A percentile compares a stretch with the other conserved stretches of the same genome.
Conservation (phyloP, 805 yeast species). For the Tetrapisispora pingtungensis region DNA sequence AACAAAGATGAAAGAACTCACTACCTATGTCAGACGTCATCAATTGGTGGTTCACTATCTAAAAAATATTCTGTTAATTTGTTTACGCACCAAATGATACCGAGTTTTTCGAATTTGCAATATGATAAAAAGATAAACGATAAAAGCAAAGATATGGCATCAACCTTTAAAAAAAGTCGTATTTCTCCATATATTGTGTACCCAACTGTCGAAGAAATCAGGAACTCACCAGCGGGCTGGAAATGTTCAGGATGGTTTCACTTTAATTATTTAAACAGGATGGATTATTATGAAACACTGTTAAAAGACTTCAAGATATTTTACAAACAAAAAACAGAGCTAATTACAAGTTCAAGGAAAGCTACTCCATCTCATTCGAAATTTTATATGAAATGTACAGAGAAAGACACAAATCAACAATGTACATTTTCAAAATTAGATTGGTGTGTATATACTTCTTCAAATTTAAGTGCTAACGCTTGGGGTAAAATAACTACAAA, state of each 20-base stretch:
- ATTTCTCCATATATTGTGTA: slow-evolving; percentile 18
- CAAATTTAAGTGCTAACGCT: slow-evolving; percentile 66
- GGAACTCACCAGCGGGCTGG: slow-evolving; percentile 14
- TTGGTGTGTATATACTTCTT: slow-evolving; percentile 69
- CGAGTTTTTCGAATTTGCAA: slow-evolving; percentile 6
- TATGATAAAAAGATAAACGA: neutral
- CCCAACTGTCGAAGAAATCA: slow-evolving; percentile 22
- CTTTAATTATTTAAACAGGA: slow-evolving; percentile 13
- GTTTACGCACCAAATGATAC: slow-evolving; percentile 21
- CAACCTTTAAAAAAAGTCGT: neutral
- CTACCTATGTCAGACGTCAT: slow-evolving; percentile 29
- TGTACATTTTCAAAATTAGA: slow-evolving; percentile 27
- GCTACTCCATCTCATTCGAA: slow-evolving; percentile 54
- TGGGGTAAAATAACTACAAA: slow-evolving; percentile 50
- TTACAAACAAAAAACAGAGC: slow-evolving; percentile 15
- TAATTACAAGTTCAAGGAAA: neutral
- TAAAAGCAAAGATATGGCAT: slow-evolving; percentile 2
- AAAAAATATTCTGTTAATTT: slow-evolving; percentile 11
- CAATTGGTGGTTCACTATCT: slow-evolving; percentile 19
- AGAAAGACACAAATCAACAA: slow-evolving; percentile 12
- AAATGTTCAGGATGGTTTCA: slow-evolving; percentile 25
- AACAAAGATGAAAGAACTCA: slow-evolving; percentile 8
- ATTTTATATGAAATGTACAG: slow-evolving; percentile 47
- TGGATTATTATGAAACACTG: slow-evolving; percentile 11
- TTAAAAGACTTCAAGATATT: slow-evolving; percentile 11